Evolutionary conservation across 371 early-diverging fungal species (phyloP).

Genomic region (Mucor velutinosus): DNA sequence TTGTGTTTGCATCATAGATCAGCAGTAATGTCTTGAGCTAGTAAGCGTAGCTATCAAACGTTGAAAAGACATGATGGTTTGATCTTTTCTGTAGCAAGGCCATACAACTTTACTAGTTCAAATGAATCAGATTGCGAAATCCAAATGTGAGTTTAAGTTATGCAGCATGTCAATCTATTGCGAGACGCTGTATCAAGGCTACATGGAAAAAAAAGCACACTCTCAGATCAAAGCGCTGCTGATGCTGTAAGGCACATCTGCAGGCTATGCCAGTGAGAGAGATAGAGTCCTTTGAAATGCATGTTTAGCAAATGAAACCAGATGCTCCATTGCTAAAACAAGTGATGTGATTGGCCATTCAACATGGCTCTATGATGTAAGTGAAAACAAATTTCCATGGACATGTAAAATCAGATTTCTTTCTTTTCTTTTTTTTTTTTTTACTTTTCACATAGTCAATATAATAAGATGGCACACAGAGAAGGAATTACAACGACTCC

Average conservation of each 20-base stretch:
- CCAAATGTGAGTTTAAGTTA: background rate
- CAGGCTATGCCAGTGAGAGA: no score
- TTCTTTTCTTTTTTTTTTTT: background rate
- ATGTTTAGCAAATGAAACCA: background rate
- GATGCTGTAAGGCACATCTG: no score
- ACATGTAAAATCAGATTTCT: background rate
- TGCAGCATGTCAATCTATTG: background rate
- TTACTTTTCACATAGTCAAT: background rate
- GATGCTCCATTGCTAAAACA: background rate
- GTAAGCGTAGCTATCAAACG: no score
- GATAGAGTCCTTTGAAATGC: background rate
- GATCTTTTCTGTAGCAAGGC: no score
- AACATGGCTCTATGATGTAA: conserved; percentile 1
- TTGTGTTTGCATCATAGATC: no score
- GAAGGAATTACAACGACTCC: conserved; percentile 62
- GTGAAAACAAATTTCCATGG: background rate
- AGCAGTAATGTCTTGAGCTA: background rate
- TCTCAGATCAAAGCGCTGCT: background rate
- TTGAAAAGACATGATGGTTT: no score
- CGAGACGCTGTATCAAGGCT: background rate
- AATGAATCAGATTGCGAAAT: no score
- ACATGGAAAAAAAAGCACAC: background rate
- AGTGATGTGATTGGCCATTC: background rate
- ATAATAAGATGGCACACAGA: conserved; percentile 34
- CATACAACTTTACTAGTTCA: no score